Conservation (phyloP, 768 basidiomycete species). For the Thelephora ganbajun region DNA sequence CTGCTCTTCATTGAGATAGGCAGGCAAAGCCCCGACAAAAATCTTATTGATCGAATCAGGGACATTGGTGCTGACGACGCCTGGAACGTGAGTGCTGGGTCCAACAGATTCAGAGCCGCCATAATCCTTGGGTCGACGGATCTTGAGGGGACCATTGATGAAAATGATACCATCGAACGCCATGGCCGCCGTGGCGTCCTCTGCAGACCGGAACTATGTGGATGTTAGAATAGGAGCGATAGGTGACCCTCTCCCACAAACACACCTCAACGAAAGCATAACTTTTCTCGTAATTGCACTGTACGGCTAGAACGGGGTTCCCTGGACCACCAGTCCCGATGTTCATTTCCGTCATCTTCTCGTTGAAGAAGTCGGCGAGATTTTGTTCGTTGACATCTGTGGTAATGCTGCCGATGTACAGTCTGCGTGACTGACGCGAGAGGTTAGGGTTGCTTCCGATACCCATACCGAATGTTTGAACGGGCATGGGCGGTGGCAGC, state of each 20-base stretch:
- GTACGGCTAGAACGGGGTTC: slow-evolving; percentile 85
- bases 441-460: slow-evolving; percentile 80
- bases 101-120: slow-evolving; percentile 55
- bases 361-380: slow-evolving; percentile 88
- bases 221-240: not conserved
- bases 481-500: slow-evolving; percentile 70
- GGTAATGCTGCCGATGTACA: slow-evolving; percentile 96
- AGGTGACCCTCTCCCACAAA: slow-evolving; percentile 8
- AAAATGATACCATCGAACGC: slow-evolving; percentile 96
- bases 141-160: slow-evolving; percentile 89
- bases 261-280: slow-evolving; percentile 95
- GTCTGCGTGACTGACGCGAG: slow-evolving; percentile 82
- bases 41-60: slow-evolving; percentile 97
- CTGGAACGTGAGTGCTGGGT: slow-evolving; percentile 74
- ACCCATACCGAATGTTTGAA: slow-evolving; percentile 77
- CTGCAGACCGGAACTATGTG: slow-evolving; percentile 87
- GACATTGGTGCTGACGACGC: slow-evolving; percentile 91
- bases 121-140: slow-evolving; percentile 96
- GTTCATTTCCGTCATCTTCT: slow-evolving; percentile 87
- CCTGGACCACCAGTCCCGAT: slow-evolving; percentile 76
- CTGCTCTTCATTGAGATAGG: slow-evolving; percentile 95
- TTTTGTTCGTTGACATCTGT: slow-evolving; percentile 90
- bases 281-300: slow-evolving; percentile 97
- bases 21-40: slow-evolving; percentile 90
- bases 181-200: slow-evolving; percentile 94